phyloP scores from a whole-genome alignment of 768 basidiomycete species.

The Phylloporus sp. region DNA sequence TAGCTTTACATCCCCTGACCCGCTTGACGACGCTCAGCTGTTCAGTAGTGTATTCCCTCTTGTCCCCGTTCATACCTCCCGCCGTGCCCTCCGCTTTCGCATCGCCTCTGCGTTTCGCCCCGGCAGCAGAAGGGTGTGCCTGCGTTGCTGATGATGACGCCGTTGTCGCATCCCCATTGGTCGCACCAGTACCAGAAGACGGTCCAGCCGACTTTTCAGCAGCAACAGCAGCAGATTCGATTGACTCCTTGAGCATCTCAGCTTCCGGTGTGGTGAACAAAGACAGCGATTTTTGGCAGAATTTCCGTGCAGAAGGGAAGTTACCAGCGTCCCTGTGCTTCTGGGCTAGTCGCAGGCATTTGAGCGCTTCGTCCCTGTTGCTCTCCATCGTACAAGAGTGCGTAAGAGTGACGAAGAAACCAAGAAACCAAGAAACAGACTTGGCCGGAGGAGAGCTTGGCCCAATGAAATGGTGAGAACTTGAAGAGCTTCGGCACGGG shows the following conservation, averaged over 20 bases:
- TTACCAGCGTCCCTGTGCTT: conserved; percentile 71
- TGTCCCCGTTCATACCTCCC: conserved; percentile 63
- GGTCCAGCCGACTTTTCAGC: conserved; percentile 37
- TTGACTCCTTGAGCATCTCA: conserved; percentile 55
- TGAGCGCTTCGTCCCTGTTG: conserved; percentile 87
- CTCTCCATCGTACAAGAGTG: conserved; percentile 55
- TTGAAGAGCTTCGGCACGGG: conserved; percentile 9
- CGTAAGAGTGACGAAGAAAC: conserved; percentile 10
- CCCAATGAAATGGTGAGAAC: conserved; percentile 24
- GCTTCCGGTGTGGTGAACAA: conserved; percentile 81
- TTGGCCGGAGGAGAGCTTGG: background rate
- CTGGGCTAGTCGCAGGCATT: conserved; percentile 76
- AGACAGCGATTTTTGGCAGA: conserved; percentile 82
- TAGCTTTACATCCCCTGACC: conserved; percentile 79
- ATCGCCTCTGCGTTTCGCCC: conserved; percentile 59
- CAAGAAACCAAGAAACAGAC: background rate
- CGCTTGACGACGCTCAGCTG: conserved; percentile 81
- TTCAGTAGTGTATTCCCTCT: conserved; percentile 85
- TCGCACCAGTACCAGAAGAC: conserved; percentile 33
- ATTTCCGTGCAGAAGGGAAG: conserved; percentile 75
- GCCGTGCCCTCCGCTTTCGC: conserved; percentile 45
- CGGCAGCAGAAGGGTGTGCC: conserved; percentile 70
- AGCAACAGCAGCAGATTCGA: conserved; percentile 52
- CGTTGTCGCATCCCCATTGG: conserved; percentile 32
- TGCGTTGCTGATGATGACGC: conserved; percentile 56